Base-by-base conservation (phyloP, 164 flowering plant species). In the Nelumbo lutea region DNA sequence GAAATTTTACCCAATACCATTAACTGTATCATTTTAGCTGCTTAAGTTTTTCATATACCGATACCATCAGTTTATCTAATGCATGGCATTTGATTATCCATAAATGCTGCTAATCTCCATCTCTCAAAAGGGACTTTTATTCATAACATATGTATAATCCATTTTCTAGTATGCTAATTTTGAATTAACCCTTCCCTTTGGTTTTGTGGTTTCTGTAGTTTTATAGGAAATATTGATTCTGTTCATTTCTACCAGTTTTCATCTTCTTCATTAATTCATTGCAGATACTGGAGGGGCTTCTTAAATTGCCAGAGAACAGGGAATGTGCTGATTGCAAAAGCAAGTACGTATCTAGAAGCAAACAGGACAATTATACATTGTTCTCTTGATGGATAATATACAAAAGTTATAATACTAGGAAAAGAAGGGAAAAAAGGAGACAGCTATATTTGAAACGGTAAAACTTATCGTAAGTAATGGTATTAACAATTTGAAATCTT, bases 281-380 rank as follows among this genome's bases (percentile, higher is more conserved):
- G 74, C 85, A 86, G 89, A 74, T 84, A 57, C 64, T 86, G 66
- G 89, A 86, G 67, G 86, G 79, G 57, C 83, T 86, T 73, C 86
- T 86, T 68, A 86, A 83, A 74, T 77, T 85, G 73, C 84, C 90
- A 41, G 88, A 87, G 82, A 87, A 85, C 65, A 83, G 87, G 74
- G 90, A 87, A 69, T 85, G 90, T 67, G 90, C 88, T 42, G 90
- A 87, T 76, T 87, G 90, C 77, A 87, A 83, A 77, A 69, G 77
- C 83, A 86, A 81, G 89, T 86, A 81, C 13, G 86, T 77, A 38
- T 69, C 40, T 53, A 11, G 56, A 45, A 27, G 3, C 46, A 38
- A 38, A 45, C 27, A 7, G 38, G n/a, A 50, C 40, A 38, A 56
- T 3, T 66, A 48, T 46, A 2, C 47, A 42, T 14, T 9, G 64